A percentile compares a stretch with the other conserved stretches of the same genome.
Evolutionary conservation across 805 yeast genomes (phyloP).

Genomic region (Candida wancherniae): DNA sequence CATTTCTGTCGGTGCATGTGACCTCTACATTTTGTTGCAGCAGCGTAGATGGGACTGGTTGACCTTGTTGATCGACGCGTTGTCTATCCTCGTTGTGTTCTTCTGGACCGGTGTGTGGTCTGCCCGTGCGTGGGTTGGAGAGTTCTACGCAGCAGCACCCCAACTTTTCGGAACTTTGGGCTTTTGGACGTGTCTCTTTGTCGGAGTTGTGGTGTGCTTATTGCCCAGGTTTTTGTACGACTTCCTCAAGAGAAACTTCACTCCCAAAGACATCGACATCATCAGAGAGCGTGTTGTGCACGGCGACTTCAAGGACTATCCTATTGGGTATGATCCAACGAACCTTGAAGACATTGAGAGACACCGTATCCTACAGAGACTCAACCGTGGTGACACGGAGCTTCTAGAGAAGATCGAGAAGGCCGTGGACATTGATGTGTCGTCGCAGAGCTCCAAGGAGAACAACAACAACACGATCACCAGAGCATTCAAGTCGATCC

Average conservation of each 20-base stretch:
- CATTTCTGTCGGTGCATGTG: slow-evolving; percentile 59
- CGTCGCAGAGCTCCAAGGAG: slow-evolving; percentile 6
- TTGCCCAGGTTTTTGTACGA: slow-evolving; percentile 59
- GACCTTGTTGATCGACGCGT: slow-evolving; percentile 44
- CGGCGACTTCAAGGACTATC: slow-evolving; percentile 50
- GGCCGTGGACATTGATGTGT: slow-evolving; percentile 16
- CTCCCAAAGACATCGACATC: slow-evolving; percentile 66
- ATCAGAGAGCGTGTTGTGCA: slow-evolving; percentile 55
- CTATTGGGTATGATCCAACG: slow-evolving; percentile 52
- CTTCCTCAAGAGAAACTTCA: slow-evolving; percentile 45
- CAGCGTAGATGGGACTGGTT: slow-evolving; percentile 81
- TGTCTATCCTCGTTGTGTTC: slow-evolving; percentile 56
- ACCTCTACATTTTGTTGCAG: slow-evolving; percentile 60
- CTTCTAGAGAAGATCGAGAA: slow-evolving; percentile 31
- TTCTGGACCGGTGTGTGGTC: slow-evolving; percentile 85
- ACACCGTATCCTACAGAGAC: slow-evolving; percentile 28
- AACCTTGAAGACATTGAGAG: slow-evolving; percentile 39
- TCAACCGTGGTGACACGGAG: slow-evolving; percentile 32
- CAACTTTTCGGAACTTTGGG: slow-evolving; percentile 56
- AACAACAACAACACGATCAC: slow-evolving; percentile 14
- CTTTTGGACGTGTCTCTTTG: slow-evolving; percentile 61
- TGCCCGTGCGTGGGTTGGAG: slow-evolving; percentile 44
- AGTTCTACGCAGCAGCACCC: slow-evolving; percentile 61
- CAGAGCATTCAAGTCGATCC: slow-evolving; percentile 31
- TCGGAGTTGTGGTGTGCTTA: slow-evolving; percentile 51